These are phyloP conservation scores for Colletotrichum shisoi DNA, from an alignment of 2,329 filamentous ascomycete genomes.

Conservation along the genomic window DNA sequence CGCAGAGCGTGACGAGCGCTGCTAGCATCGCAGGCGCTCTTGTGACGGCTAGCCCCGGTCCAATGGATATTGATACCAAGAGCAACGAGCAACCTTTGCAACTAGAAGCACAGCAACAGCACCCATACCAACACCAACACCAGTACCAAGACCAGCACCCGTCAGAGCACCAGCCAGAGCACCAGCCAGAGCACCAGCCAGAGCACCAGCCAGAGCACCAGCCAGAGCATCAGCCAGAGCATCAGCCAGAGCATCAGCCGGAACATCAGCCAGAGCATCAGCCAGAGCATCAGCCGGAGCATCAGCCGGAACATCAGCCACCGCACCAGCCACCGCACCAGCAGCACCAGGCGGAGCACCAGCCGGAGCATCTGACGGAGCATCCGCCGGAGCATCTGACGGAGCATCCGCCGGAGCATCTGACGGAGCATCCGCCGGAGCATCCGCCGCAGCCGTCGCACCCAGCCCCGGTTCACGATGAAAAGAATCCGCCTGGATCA, in stretches of 20 bases:
- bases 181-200: slow-evolving; percentile 49
- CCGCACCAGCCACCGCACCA: slow-evolving; percentile 61
- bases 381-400: no score
- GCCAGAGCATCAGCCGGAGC: no score
- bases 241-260: slow-evolving; percentile 37
- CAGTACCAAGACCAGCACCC: slow-evolving; percentile 54
- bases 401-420: neutral
- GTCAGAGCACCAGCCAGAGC: neutral
- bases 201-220: slow-evolving; percentile 61
- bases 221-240: slow-evolving; percentile 52
- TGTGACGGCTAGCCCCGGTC: slow-evolving; percentile 60
- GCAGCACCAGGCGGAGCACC: slow-evolving; percentile 54
- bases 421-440: slow-evolving; percentile 54
- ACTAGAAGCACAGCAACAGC: slow-evolving; percentile 53
- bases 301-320: slow-evolving; percentile 40
- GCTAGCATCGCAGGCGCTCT: slow-evolving; percentile 54
- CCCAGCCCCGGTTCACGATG: slow-evolving; percentile 59
- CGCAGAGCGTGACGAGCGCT: slow-evolving; percentile 53
- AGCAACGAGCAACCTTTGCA: slow-evolving; percentile 45
- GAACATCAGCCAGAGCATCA: neutral
- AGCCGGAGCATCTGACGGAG: slow-evolving; percentile 44
- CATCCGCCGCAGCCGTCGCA: slow-evolving; percentile 48
- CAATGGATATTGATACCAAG: slow-evolving; percentile 64
- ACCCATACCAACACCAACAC: slow-evolving; percentile 57
- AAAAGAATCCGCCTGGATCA: slow-evolving; percentile 59